These are phyloP conservation scores for Tricholoma saponaceum DNA, from an alignment of 768 basidiomycete genomes.

Conservation along the genomic window DNA sequence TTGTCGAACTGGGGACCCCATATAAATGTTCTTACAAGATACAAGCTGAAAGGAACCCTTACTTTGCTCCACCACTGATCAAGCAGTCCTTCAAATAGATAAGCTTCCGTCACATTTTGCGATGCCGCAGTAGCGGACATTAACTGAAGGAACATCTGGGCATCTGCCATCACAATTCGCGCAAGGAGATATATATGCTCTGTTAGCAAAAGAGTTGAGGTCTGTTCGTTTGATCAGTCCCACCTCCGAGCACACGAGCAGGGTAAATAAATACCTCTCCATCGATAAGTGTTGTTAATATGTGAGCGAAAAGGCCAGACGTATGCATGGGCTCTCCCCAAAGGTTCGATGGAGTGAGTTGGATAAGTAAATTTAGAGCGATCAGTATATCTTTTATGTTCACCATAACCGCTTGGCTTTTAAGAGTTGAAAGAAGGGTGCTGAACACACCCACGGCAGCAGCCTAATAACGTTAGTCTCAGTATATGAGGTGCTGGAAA, in stretches of 20 bases:
- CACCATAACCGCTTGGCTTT: slow-evolving; percentile 38
- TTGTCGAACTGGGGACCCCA: slow-evolving; percentile 69
- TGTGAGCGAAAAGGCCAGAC: slow-evolving; percentile 65
- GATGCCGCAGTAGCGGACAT: slow-evolving; percentile 57
- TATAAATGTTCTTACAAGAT: neutral
- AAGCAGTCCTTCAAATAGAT: slow-evolving; percentile 62
- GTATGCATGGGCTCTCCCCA: slow-evolving; percentile 76
- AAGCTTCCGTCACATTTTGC: slow-evolving; percentile 42
- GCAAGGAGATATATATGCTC: slow-evolving; percentile 74
- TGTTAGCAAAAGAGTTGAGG: slow-evolving; percentile 44
- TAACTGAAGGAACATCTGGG: slow-evolving; percentile 65
- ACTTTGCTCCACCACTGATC: slow-evolving; percentile 85
- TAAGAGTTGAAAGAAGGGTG: slow-evolving; percentile 49
- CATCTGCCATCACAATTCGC: slow-evolving; percentile 65
- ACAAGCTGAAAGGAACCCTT: slow-evolving; percentile 14
- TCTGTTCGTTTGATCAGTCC: slow-evolving; percentile 22
- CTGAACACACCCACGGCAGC: slow-evolving; percentile 54
- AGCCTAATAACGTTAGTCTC: slow-evolving; percentile 31
- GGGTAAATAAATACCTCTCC: slow-evolving; percentile 53
- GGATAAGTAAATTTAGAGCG: slow-evolving; percentile 55
- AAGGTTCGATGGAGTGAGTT: slow-evolving; percentile 52
- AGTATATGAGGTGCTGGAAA: neutral
- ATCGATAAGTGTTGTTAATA: slow-evolving; percentile 57
- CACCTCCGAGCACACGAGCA: slow-evolving; percentile 3
- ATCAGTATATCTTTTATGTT: slow-evolving; percentile 67